phyloP scores from a whole-genome alignment of 306 rosid genomes.

The Vigna hirtella region DNA sequence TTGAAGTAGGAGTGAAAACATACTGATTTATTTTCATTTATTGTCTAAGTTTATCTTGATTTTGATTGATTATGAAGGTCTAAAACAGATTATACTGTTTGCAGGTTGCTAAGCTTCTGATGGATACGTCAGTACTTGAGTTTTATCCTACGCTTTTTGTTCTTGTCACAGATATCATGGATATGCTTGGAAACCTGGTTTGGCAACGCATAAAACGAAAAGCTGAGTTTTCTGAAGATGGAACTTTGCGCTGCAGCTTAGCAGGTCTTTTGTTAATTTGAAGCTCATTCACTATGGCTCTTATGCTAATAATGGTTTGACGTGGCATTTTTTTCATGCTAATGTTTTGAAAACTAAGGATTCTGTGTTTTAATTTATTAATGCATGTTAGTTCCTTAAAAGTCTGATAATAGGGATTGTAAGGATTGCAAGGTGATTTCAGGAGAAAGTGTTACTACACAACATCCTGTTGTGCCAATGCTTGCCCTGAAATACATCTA shows the following conservation, averaged over 20 bases:
- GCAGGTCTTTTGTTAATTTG: constrained; percentile 65
- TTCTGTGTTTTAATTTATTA: constrained; percentile 30
- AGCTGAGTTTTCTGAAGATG: constrained; percentile 88
- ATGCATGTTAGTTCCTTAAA: neutral
- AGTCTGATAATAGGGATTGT: neutral
- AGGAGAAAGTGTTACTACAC: neutral
- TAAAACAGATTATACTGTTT: constrained; percentile 47
- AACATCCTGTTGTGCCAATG: neutral
- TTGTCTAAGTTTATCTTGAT: constrained; percentile 30
- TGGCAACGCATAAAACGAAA: constrained; percentile 89
- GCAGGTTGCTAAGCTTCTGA: constrained; percentile 95
- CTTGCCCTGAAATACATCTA: neutral
- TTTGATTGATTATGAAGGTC: constrained; percentile 27
- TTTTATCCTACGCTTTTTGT: constrained; percentile 93
- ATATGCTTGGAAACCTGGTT: constrained; percentile 91
- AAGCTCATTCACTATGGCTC: constrained; percentile 23
- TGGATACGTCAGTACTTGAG: constrained; percentile 83
- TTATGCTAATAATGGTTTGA: neutral
- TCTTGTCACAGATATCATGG: constrained; percentile 87
- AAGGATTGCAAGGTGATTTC: neutral
- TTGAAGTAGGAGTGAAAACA: constrained; percentile 8
- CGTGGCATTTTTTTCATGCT: neutral
- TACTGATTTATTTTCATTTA: constrained; percentile 11
- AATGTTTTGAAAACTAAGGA: constrained; percentile 15
- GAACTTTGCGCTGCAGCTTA: constrained; percentile 58